Base-by-base conservation (phyloP, 345 rosid species). In the Boechera stricta region DNA sequence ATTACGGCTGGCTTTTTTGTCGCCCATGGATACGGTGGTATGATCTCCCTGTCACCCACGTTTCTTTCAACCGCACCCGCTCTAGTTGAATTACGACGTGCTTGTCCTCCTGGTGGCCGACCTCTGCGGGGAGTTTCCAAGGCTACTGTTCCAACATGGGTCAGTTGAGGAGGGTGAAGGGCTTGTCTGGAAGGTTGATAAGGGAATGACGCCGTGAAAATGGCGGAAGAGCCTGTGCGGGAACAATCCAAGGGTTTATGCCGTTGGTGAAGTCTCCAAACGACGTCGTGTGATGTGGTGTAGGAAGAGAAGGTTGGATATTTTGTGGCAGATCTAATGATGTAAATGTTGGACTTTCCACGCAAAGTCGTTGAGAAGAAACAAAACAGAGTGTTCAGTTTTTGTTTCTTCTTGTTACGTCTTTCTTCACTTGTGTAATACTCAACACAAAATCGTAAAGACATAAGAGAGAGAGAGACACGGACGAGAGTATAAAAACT, bases 11-110 rank as follows among this genome's bases (percentile, higher is more conserved):
- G 85, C 10, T 36, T 48, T 1, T 74, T 68, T 0, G 91, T 88
- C 7, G 93, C 88, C 98, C 98, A 91, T 1, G 89, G 90, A 70
- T 77, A 77, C 18, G 76, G 76, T 64, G 66, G 60, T 35, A 7
- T 5, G 58, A 62, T 77, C 15, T 59, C 38, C 57, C 12, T 59
- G 1, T 47, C n/a, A 28, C 28, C 53, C 5, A 13, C 49, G 16
- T 15, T 36, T 15, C 1, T 13, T 6, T 56, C 64, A 9, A 24
- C 57, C 6, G 21, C 73, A 41, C 1, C 41, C 1, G 58, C 39
- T 35, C 57, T 57, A 7, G 32, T 33, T 47, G 67, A 45, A 3
- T 28, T 66, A 66, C 66, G 51, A 45, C 65, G 72, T 45, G 58
- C 49, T 24, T 58, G 60, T 2, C 21, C 49, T 33, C 1, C 16